These are phyloP conservation scores for Aspergillus fumigatiaffinis DNA, from an alignment of 2,329 filamentous ascomycete genomes.

Conservation along the genomic window DNA sequence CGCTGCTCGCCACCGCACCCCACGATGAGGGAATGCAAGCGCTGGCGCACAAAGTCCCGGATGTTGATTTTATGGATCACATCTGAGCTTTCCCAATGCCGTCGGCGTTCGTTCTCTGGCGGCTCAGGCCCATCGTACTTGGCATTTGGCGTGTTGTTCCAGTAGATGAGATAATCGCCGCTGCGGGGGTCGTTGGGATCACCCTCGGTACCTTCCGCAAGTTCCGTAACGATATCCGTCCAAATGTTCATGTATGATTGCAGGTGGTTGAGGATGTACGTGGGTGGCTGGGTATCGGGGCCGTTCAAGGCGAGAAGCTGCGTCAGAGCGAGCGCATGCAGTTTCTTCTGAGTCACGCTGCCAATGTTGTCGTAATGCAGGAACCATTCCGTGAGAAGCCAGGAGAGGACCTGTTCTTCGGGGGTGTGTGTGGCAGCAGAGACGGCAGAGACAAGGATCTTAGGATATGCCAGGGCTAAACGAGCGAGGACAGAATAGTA, in stretches of 20 bases:
- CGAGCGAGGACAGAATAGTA: slow-evolving; percentile 81
- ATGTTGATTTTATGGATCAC: slow-evolving; percentile 43
- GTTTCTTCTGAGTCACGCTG: slow-evolving; percentile 45
- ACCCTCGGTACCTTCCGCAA: slow-evolving; percentile 38
- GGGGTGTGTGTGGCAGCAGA: slow-evolving; percentile 31
- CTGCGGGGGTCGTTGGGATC: slow-evolving; percentile 29
- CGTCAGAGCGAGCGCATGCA: slow-evolving; percentile 45
- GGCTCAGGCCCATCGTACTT: slow-evolving; percentile 33
- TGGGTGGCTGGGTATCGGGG: slow-evolving; percentile 33
- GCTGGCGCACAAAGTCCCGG: slow-evolving; percentile 42
- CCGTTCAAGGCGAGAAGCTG: slow-evolving; percentile 40
- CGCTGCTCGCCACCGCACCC: slow-evolving; percentile 39
- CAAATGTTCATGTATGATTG: slow-evolving; percentile 46
- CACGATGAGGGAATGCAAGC: slow-evolving; percentile 36
- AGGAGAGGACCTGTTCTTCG: slow-evolving; percentile 35
- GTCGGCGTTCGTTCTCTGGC: slow-evolving; percentile 40
- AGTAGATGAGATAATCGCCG: slow-evolving; percentile 42
- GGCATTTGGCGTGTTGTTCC: slow-evolving; percentile 33
- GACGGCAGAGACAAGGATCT: slow-evolving; percentile 58
- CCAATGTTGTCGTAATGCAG: slow-evolving; percentile 47
- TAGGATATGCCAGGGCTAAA: slow-evolving; percentile 68
- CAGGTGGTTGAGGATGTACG: slow-evolving; percentile 40
- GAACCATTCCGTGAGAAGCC: slow-evolving; percentile 48
- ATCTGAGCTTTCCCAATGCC: slow-evolving; percentile 39
- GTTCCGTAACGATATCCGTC: slow-evolving; percentile 45